These are phyloP conservation scores for Phyllosticta citrichinensis DNA, from an alignment of 2,329 filamentous ascomycete genomes.

Conservation along the genomic window DNA sequence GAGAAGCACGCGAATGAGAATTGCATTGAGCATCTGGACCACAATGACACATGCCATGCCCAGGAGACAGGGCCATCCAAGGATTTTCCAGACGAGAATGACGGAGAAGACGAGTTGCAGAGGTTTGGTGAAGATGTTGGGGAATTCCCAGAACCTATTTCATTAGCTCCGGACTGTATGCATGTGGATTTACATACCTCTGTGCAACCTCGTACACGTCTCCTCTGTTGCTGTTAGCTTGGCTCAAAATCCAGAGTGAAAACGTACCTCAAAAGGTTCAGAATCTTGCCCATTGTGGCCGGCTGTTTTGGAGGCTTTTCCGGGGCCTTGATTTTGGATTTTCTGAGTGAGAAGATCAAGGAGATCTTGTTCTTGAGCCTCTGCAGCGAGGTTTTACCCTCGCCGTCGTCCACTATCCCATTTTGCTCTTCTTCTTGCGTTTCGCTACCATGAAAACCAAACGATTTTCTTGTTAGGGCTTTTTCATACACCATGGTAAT, in stretches of 20 bases:
- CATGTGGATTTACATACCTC: slow-evolving; percentile 17
- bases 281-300: slow-evolving; percentile 80
- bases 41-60: slow-evolving; percentile 60
- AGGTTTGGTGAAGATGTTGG: slow-evolving; percentile 64
- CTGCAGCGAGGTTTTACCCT: neutral
- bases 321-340: slow-evolving; percentile 16
- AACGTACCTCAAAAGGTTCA: slow-evolving; percentile 66
- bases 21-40: slow-evolving; percentile 59
- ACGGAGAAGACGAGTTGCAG: slow-evolving; percentile 66
- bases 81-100: slow-evolving; percentile 63
- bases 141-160: slow-evolving; percentile 78
- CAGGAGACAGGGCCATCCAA: slow-evolving; percentile 69
- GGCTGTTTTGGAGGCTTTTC: slow-evolving; percentile 38
- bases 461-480: slow-evolving; percentile 56
- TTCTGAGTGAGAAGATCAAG: slow-evolving; percentile 13
- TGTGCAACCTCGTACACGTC: slow-evolving; percentile 78
- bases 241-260: neutral
- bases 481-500: slow-evolving; percentile 80
- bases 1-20: slow-evolving; percentile 57
- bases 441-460: slow-evolving; percentile 22
- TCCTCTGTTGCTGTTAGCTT: slow-evolving; percentile 26
- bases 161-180: neutral
- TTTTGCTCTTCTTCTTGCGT: neutral
- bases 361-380: neutral
- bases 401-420: neutral